phyloP scores from a whole-genome alignment of 78 protist species.

The Pigoraptor vietnamica region DNA sequence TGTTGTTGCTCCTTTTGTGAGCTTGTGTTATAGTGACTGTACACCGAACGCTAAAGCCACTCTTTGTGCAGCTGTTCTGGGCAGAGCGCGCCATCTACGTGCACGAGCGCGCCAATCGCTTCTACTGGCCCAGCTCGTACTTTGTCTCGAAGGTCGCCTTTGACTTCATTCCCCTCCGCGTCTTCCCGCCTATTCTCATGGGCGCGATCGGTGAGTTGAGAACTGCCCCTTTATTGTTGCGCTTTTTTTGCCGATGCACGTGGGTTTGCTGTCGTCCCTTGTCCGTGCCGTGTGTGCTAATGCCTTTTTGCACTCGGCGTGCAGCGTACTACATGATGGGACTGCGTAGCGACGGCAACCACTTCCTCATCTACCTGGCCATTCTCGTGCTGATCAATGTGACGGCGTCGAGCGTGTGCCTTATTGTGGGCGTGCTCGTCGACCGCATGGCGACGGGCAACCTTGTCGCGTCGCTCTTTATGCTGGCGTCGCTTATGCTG shows the following conservation, averaged over 20 bases:
- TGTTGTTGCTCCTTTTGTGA: no score
- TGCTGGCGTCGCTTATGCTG: slow-evolving; percentile 34
- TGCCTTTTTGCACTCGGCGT: no score
- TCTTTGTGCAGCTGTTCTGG: slow-evolving; percentile 6
- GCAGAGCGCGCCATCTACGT: slow-evolving; percentile 26
- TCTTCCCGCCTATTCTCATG: slow-evolving; percentile 65
- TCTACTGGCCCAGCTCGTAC: slow-evolving; percentile 50
- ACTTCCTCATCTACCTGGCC: slow-evolving; percentile 44
- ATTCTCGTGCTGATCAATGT: slow-evolving; percentile 41
- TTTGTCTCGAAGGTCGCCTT: slow-evolving; percentile 54
- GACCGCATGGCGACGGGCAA: slow-evolving; percentile 51
- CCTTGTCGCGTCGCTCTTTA: slow-evolving; percentile 45
- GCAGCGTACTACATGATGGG: slow-evolving; percentile 69
- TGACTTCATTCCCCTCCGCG: slow-evolving; percentile 69
- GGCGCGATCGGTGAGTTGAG: slow-evolving; percentile 38
- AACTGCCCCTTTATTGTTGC: background rate
- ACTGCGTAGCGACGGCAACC: slow-evolving; percentile 35
- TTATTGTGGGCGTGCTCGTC: slow-evolving; percentile 50
- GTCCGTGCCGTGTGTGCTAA: no score
- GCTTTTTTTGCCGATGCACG: no score
- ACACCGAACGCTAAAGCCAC: no score
- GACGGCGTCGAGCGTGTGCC: slow-evolving; percentile 58
- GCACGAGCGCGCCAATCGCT: slow-evolving; percentile 66
- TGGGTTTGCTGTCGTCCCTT: no score
- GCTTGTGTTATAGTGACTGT: no score